Evolutionary conservation across 2,329 filamentous ascomycete genomes (phyloP), one percentile per base, ranked within the genome.

Genomic region (Drechslerella stenobrocha): DNA sequence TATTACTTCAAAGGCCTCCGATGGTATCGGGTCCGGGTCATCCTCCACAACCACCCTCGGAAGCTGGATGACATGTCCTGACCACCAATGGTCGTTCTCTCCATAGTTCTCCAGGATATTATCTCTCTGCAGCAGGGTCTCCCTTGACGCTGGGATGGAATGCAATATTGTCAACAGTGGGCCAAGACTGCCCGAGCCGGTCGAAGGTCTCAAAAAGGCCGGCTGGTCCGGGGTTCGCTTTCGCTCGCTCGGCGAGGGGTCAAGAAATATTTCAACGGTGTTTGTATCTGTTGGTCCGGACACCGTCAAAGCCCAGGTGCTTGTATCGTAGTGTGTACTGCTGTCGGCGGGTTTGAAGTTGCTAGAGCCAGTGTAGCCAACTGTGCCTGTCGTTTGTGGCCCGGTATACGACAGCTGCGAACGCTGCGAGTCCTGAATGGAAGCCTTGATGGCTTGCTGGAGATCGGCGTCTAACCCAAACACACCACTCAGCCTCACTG

Each of bases 1-100:
- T 30, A 70, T 59, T 18, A 72, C 58, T 40, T 70, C 69, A 15
- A 72, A 59, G 2, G 34, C 35, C 22, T 70, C 67, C 8, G 60
- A 47, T 18, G 69, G 59, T 34, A 70, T 53, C 9, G 55, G 44
- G 23, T 69, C 45, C 18, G 47, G 50, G 40, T 70, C 61, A 22
- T 70, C 69, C 22, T 71, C 69, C 9, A 70, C 50, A 6, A 71
- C 59, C 37, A 73, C 60, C 28, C 72, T 71, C 22, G 71, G 60
- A n/a, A 69, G 56, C 51, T 70, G 57, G 8, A 73, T 72, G 22
- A 56, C 35, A 13, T 72, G 69, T 15, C 72, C 72, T 20, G 70
- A 67, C 72, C 72, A 73, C 72, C 72, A 73, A 26, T 72, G 61
- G 32, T 72, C 70, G 22, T 72, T 63, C 7, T 72, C 61, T 3